Evolutionary conservation across 2,329 filamentous ascomycete species (phyloP).

Genomic region (Scortechinia acanthostroma): DNA sequence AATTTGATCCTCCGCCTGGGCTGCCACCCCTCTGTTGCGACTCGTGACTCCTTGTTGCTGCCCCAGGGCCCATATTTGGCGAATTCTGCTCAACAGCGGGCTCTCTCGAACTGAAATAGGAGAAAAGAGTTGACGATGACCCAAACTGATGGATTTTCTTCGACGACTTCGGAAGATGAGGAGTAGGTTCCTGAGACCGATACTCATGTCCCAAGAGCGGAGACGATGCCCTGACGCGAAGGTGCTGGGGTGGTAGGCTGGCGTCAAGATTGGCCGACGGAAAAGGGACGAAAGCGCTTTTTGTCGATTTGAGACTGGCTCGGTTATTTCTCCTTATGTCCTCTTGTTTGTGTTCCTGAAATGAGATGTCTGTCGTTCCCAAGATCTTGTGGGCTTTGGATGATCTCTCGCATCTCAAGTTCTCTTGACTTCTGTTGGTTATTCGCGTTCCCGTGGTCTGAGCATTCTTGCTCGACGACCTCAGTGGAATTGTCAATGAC

Average conservation of each 20-base stretch:
- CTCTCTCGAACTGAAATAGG: neutral
- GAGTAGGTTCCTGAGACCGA: neutral
- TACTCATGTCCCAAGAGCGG: neutral
- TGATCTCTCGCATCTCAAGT: neutral
- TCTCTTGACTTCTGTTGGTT: no score
- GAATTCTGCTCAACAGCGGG: neutral
- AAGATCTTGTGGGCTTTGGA: neutral
- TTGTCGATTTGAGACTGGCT: neutral
- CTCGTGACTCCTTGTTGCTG: no score
- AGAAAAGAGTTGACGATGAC: neutral
- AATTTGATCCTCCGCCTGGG: neutral
- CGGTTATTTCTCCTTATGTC: neutral
- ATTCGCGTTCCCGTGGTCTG: no score
- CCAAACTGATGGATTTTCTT: neutral
- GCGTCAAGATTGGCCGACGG: neutral
- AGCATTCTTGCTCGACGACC: no score
- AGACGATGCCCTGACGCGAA: neutral
- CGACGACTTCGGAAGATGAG: neutral
- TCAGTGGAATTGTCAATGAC: no score
- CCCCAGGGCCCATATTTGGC: neutral
- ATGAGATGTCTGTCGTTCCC: neutral
- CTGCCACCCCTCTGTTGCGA: neutral
- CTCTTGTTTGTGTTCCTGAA: neutral
- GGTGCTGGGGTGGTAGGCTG: neutral
- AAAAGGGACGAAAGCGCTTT: neutral